Percentiles rank a stretch among this genome's conserved stretches.
phyloP scores from a whole-genome alignment of 2,329 filamentous ascomycete species.

The Ophiostoma triangulosporum region DNA sequence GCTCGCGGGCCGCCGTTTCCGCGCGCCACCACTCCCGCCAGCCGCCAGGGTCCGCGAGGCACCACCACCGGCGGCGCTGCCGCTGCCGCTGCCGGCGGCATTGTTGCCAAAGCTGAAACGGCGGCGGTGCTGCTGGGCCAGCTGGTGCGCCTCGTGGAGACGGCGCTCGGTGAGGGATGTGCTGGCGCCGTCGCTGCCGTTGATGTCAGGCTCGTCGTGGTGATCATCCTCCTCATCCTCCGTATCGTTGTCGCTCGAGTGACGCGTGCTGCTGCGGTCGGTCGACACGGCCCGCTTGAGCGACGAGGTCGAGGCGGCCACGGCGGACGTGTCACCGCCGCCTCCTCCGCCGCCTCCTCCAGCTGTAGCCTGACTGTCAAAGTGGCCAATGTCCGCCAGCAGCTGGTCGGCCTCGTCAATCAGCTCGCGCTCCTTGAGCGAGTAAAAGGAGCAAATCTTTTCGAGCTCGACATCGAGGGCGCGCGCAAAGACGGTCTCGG shows the following conservation, averaged over 20 bases:
- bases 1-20: not conserved
- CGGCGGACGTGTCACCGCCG: not conserved
- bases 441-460: slow-evolving; percentile 86
- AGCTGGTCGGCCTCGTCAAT: slow-evolving; percentile 66
- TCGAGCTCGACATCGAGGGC: slow-evolving; percentile 82
- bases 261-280: slow-evolving; percentile 26
- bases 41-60: not conserved
- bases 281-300: slow-evolving; percentile 3
- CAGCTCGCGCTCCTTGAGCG: slow-evolving; percentile 78
- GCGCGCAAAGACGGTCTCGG: slow-evolving; percentile 68
- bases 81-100: slow-evolving; percentile 1
- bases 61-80: not conserved
- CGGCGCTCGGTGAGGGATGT: slow-evolving; percentile 33
- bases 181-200: slow-evolving; percentile 46
- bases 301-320: not conserved
- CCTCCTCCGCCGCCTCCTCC: not conserved
- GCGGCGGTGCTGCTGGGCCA: slow-evolving; percentile 20
- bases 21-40: too few species aligned
- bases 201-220: slow-evolving; percentile 41
- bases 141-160: slow-evolving; percentile 5
- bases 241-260: slow-evolving; percentile 41
- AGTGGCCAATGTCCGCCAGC: slow-evolving; percentile 58
- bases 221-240: slow-evolving; percentile 39
- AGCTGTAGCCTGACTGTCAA: slow-evolving; percentile 37
- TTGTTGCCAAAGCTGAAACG: slow-evolving; percentile 22